Conservation (phyloP, 2,329 filamentous ascomycete genomes). For the Thermothelomyces thermophilus region DNA sequence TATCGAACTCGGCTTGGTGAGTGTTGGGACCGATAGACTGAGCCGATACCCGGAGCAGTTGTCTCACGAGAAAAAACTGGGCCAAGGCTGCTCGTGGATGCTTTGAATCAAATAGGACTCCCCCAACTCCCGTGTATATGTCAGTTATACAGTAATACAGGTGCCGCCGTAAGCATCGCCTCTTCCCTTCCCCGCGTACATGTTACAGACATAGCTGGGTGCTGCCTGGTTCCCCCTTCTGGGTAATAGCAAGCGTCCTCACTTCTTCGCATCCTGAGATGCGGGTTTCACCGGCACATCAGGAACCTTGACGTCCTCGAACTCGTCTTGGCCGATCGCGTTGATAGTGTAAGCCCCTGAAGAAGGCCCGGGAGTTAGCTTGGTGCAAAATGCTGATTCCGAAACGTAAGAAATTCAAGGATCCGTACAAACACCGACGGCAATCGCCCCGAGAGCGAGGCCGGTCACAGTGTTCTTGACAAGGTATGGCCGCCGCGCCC, state of each 20-base stretch:
- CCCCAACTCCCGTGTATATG: slow-evolving; percentile 11
- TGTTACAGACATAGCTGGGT: neutral
- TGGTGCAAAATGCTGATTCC: neutral
- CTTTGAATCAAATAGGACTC: slow-evolving; percentile 7
- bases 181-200: neutral
- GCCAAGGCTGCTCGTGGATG: too few species aligned
- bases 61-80: neutral
- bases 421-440: slow-evolving; percentile 84
- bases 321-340: slow-evolving; percentile 92
- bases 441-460: slow-evolving; percentile 64
- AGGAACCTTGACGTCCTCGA: slow-evolving; percentile 89
- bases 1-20: neutral
- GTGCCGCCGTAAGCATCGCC: neutral
- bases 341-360: slow-evolving; percentile 60
- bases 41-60: neutral
- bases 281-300: slow-evolving; percentile 48
- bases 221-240: neutral
- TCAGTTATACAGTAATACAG: slow-evolving; percentile 4
- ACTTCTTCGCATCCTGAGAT: slow-evolving; percentile 32
- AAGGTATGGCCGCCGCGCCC: slow-evolving; percentile 85
- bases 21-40: neutral
- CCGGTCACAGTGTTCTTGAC: slow-evolving; percentile 84
- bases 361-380: slow-evolving; percentile 3
- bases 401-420: neutral
- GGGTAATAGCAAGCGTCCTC: neutral